Percentiles rank a stretch among this genome's conserved stretches.
Evolutionary conservation across 2,329 filamentous ascomycete species (phyloP).

Genomic region (Pseudogymnoascus sp.): DNA sequence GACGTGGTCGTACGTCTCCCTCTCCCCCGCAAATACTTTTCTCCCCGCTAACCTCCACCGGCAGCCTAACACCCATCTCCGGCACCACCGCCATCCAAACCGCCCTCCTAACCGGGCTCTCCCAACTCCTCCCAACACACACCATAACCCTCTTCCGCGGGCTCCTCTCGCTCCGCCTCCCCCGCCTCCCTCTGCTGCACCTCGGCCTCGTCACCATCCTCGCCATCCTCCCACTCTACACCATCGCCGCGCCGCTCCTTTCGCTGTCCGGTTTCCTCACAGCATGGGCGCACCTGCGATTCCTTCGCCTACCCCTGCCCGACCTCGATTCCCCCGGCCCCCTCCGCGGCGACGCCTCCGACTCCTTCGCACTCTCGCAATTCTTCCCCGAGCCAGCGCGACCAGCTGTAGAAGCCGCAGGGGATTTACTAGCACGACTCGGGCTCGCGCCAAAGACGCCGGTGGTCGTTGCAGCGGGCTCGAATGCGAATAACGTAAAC

Average conservation of each 20-base stretch:
- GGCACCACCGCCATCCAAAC: conserved; percentile 87
- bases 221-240: conserved; percentile 56
- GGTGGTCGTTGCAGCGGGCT: conserved; percentile 74
- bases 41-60: conserved; percentile 7
- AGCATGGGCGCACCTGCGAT: conserved; percentile 93
- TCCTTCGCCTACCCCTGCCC: conserved; percentile 74
- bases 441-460: conserved; percentile 72
- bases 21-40: conserved; percentile 9
- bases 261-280: conserved; percentile 75
- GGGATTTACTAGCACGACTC: conserved; percentile 65
- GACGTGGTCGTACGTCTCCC: conserved; percentile 56
- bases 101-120: conserved; percentile 91
- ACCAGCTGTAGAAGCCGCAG: conserved; percentile 65
- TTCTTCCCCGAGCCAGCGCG: conserved; percentile 88
- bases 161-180: conserved; percentile 80
- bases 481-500: too few species aligned
- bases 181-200: conserved; percentile 63
- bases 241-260: conserved; percentile 66
- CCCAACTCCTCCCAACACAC: conserved; percentile 93
- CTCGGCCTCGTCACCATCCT: conserved; percentile 66
- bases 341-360: conserved; percentile 84
- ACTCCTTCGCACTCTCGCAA: conserved; percentile 91
- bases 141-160: conserved; percentile 91
- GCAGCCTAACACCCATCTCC: conserved; percentile 71
- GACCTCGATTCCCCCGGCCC: conserved; percentile 55